A percentile compares a stretch with the other conserved stretches of the same genome.
These are phyloP conservation scores for Filosporella fistucella DNA, from an alignment of 495 filamentous ascomycete species.

Conservation along the genomic window DNA sequence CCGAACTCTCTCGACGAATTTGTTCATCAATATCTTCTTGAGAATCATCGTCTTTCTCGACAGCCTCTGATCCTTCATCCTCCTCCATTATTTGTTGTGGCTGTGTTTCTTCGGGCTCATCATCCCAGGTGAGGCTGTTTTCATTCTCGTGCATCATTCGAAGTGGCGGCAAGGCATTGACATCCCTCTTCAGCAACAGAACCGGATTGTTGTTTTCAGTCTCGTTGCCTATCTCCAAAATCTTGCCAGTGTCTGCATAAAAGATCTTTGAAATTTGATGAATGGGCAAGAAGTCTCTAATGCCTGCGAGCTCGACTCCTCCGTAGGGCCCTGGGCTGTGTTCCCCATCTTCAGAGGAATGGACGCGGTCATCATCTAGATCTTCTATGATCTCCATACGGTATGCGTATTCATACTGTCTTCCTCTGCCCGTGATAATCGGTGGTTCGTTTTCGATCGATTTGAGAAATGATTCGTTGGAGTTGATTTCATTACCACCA, in stretches of 20 bases:
- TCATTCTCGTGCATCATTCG: conserved; percentile 20
- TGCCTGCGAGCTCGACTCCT: conserved; percentile 67
- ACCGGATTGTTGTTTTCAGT: conserved; percentile 77
- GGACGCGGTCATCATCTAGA: conserved; percentile 83
- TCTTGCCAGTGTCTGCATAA: conserved; percentile 92
- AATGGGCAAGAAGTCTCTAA: conserved; percentile 80
- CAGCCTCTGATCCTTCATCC: too few species aligned
- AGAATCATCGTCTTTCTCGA: conserved; percentile 41
- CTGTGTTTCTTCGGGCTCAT: conserved; percentile 13
- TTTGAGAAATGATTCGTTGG: neutral
- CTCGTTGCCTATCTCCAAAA: conserved; percentile 81
- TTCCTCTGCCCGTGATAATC: conserved; percentile 12
- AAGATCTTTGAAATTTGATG: conserved; percentile 95
- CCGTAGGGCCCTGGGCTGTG: conserved; percentile 61
- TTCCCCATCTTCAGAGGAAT: conserved; percentile 68
- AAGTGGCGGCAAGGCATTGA: conserved; percentile 62
- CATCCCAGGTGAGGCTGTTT: conserved; percentile 7
- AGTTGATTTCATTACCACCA: neutral
- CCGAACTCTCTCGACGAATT: conserved; percentile 44
- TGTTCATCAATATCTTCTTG: conserved; percentile 69
- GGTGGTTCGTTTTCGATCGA: conserved; percentile 8
- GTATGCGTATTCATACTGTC: conserved; percentile 73
- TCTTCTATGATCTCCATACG: conserved; percentile 89
- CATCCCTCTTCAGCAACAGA: conserved; percentile 79
- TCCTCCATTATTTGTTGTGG: conserved; percentile 21